phyloP scores from a whole-genome alignment of 2,329 filamentous ascomycete species.

The Penicillium palitans region DNA sequence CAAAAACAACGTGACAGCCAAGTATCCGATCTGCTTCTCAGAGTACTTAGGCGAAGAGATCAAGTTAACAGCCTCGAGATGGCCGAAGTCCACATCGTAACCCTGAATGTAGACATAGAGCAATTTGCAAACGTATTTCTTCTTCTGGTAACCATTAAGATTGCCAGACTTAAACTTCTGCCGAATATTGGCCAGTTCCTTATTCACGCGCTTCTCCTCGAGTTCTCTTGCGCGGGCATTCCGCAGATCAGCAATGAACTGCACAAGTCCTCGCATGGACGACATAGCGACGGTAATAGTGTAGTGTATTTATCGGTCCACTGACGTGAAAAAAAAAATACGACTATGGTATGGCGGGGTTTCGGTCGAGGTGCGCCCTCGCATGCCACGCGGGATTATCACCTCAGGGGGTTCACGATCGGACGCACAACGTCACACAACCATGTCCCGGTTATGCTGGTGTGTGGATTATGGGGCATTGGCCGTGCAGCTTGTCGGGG shows the following conservation, averaged over 20 bases:
- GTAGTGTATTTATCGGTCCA: neutral
- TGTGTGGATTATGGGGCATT: conserved; percentile 25
- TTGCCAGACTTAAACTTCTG: conserved; percentile 98
- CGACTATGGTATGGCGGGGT: conserved; percentile 10
- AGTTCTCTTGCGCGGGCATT: conserved; percentile 93
- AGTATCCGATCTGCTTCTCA: conserved; percentile 98
- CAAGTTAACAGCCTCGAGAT: conserved; percentile 95
- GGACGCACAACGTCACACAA: conserved; percentile 30
- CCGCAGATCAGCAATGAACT: conserved; percentile 95
- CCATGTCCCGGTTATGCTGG: conserved; percentile 28
- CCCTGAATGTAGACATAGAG: conserved; percentile 98
- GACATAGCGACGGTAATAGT: conserved; percentile 35
- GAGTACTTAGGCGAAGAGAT: conserved; percentile 97
- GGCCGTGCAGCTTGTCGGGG: conserved; percentile 17
- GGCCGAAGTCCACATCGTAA: conserved; percentile 98
- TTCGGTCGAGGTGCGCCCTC: conserved; percentile 22
- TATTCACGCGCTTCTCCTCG: conserved; percentile 99
- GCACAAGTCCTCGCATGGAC: conserved; percentile 73
- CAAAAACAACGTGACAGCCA: conserved; percentile 94
- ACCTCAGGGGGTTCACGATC: conserved; percentile 28
- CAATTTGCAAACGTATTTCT: conserved; percentile 99
- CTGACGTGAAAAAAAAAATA: neutral
- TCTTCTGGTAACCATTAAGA: conserved; percentile 95
- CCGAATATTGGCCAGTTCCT: conserved; percentile 96
- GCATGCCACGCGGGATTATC: conserved; percentile 27